Evolutionary conservation across 208 protist species (phyloP).

Genomic region (Trypanosoma caninum): DNA sequence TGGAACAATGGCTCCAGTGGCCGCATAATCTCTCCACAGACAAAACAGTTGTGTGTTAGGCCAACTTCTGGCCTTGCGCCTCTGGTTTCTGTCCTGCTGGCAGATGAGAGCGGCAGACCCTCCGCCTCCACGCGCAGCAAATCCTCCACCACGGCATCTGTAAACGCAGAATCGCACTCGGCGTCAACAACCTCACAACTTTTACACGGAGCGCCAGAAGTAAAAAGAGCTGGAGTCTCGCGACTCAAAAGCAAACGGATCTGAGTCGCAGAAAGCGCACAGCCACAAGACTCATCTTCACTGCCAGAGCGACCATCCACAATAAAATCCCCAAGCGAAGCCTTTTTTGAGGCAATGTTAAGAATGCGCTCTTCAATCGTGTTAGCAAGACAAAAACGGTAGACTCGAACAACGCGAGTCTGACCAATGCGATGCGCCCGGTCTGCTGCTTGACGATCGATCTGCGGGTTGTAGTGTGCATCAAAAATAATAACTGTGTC

Average conservation of each 20-base stretch:
- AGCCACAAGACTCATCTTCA: conserved; percentile 15
- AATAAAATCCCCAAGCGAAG: conserved; percentile 93
- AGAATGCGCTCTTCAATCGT: conserved; percentile 96
- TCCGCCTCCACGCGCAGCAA: conserved; percentile 43
- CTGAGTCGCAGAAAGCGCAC: conserved; percentile 34
- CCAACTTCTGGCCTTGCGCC: background rate
- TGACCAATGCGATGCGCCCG: conserved; percentile 96
- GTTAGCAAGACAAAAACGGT: conserved; percentile 91
- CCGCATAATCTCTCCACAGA: conserved; percentile 74
- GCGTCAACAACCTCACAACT: background rate
- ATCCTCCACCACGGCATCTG: conserved; percentile 50
- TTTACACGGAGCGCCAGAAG: background rate
- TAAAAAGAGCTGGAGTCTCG: background rate
- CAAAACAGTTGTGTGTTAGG: conserved; percentile 61
- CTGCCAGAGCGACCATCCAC: conserved; percentile 52
- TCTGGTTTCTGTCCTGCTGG: background rate
- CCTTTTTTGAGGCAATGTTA: conserved; percentile 88
- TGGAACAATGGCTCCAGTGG: conserved; percentile 79
- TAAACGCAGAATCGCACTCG: conserved; percentile 7
- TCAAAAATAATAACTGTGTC: conserved; percentile 97
- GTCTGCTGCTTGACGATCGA: conserved; percentile 96
- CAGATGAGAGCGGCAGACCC: conserved; percentile 21
- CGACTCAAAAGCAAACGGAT: conserved; percentile 54
- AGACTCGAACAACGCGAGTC: conserved; percentile 92
- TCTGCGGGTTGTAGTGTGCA: conserved; percentile 97